Percentiles rank a stretch among this genome's conserved stretches.
These are phyloP conservation scores for Bremia lactucae DNA, from an alignment of 352 stramenopile species.

Conservation along the genomic window DNA sequence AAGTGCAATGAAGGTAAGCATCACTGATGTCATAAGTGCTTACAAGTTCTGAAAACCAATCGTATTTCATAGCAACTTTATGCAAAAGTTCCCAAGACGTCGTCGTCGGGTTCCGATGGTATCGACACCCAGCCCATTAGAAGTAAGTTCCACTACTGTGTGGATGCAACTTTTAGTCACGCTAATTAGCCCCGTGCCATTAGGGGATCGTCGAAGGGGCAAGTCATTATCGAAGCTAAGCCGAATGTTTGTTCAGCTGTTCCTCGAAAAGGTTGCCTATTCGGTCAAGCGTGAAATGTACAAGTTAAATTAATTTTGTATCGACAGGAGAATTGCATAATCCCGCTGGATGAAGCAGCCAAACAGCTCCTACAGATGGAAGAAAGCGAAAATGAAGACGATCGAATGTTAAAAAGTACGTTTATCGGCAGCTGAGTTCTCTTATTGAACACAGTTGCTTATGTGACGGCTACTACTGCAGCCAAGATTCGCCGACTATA, in stretches of 20 bases:
- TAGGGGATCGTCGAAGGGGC: slow-evolving; percentile 48
- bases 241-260: slow-evolving; percentile 93
- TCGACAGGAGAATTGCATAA: slow-evolving; percentile 75
- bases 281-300: neutral
- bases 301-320: neutral
- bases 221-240: slow-evolving; percentile 88
- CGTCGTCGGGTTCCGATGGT: slow-evolving; percentile 8
- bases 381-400: slow-evolving; percentile 61
- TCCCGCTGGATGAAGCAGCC: slow-evolving; percentile 89
- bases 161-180: neutral
- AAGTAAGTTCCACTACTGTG: slow-evolving; percentile 20
- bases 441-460: neutral
- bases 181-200: neutral
- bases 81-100: slow-evolving; percentile 28
- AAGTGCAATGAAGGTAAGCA: slow-evolving; percentile 56
- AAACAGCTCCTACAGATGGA: slow-evolving; percentile 89
- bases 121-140: slow-evolving; percentile 48
- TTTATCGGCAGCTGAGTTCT: neutral
- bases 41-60: neutral
- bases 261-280: slow-evolving; percentile 68
- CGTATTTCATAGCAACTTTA: slow-evolving; percentile 25
- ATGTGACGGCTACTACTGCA: slow-evolving; percentile 17
- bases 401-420: slow-evolving; percentile 76
- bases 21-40: no score
- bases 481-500: slow-evolving; percentile 94